Evolutionary conservation across 805 yeast genomes (phyloP).

Genomic region (Kluyveromyces dobzhanskii): DNA sequence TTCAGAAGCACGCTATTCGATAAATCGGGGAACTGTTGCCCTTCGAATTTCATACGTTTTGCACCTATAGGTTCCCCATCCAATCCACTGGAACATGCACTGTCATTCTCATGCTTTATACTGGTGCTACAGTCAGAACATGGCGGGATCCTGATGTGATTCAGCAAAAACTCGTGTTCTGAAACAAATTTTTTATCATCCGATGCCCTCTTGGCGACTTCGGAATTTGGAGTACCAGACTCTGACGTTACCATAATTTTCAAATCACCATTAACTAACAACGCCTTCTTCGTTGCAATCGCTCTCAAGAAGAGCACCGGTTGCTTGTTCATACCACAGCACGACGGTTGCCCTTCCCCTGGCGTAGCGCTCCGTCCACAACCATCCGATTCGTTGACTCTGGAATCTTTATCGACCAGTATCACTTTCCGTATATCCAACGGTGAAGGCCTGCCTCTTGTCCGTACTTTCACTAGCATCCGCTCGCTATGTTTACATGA

Average conservation of each 20-base stretch:
- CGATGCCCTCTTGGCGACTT: not conserved
- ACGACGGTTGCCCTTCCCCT: conserved; percentile 6
- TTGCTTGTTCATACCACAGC: conserved; percentile 22
- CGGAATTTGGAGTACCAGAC: conserved; percentile 2
- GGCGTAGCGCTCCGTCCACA: conserved; percentile 3
- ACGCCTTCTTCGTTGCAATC: conserved; percentile 21
- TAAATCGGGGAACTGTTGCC: not conserved
- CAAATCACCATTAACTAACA: conserved; percentile 22
- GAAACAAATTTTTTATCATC: conserved; percentile 14
- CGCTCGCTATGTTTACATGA: conserved; percentile 76
- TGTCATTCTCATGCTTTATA: no score
- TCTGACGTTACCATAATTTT: conserved; percentile 18
- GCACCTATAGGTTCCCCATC: not conserved
- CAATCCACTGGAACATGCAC: no score
- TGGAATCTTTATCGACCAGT: conserved; percentile 24
- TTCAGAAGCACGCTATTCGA: not conserved
- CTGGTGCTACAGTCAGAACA: no score
- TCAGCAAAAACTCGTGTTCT: conserved; percentile 22
- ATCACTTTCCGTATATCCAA: conserved; percentile 32
- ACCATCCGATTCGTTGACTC: conserved; percentile 11
- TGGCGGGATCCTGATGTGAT: conserved; percentile 5
- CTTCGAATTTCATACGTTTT: not conserved
- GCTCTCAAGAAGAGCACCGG: conserved; percentile 24
- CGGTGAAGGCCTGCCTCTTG: conserved; percentile 79
- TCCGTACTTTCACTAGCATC: conserved; percentile 75